Base-by-base conservation (phyloP, 2,329 filamentous ascomycete species). In the Neonectria faginata region DNA sequence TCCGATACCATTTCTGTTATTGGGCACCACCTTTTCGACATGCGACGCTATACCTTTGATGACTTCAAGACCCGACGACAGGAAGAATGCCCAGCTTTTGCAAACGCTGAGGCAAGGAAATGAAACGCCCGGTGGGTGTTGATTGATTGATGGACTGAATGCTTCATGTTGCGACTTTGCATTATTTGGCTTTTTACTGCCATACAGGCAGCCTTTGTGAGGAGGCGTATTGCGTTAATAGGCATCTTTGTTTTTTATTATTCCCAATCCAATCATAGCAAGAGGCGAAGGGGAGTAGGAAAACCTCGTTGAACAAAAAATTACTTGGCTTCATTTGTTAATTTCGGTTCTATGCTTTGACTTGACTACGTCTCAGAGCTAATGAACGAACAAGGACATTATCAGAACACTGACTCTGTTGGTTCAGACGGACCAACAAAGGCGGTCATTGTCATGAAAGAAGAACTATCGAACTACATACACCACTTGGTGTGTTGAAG, bases 271-370 rank as follows among this genome's bases (percentile, higher is more conserved):
- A 65, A 71, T 73, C 71, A 76, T 76, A 76, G 75, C 74, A 74
- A 70, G 70, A 73, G 76, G 76, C 76, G 76, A 78, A 78, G 65
- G 71, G 76, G 75, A 78, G 76, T 74, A 76, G 70, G 73, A 72
- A 74, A 70, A 70, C 66, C 70, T 71, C 62, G 67, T 72, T 73
- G 62, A 73, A 68, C 66, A 70, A 67, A 67, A 64, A 72, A 70
- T 57, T 50, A 60, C 51, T 73, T 68, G 45, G 39, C 33, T 60
- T 64, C 14, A 47, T 29, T 47, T 33, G n/a, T 16, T 11, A 8
- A 20, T 5, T 14, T 10, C 3, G n/a, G 29, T 33, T 14, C 29
- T 11, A 48, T 48, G 11, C 22, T 16, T n/a, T 4, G 14, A 16
- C 12, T 6, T 16, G 33, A 33, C 12, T 42, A 2, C 2, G 42